Percentiles rank a stretch among this genome's conserved stretches.
These are phyloP conservation scores for Phlegmacium glaucopus DNA, from an alignment of 768 basidiomycete species.

Conservation along the genomic window DNA sequence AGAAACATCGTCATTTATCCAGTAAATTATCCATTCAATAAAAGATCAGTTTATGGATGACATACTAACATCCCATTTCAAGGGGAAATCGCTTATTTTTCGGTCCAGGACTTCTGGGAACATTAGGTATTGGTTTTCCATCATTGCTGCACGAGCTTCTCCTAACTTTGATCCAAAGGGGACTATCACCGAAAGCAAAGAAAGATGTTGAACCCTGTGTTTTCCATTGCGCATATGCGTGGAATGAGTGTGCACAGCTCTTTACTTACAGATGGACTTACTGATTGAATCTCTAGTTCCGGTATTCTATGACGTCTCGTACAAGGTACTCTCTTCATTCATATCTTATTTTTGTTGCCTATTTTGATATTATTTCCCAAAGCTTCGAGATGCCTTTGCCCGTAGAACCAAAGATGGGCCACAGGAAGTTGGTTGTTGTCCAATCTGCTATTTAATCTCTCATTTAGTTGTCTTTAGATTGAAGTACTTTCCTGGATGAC, in stretches of 20 bases:
- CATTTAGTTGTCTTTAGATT: constrained; percentile 14
- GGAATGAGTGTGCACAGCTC: constrained; percentile 26
- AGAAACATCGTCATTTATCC: constrained; percentile 19
- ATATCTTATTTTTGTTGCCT: constrained; percentile 1
- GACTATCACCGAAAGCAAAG: constrained; percentile 38
- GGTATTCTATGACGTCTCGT: constrained; percentile 30
- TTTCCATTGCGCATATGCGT: constrained; percentile 33
- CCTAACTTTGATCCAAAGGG: constrained; percentile 22
- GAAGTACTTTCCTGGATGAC: constrained; percentile 34
- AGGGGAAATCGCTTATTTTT: constrained; percentile 17
- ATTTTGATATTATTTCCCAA: background rate
- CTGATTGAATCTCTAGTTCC: constrained; percentile 23
- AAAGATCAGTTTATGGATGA: background rate
- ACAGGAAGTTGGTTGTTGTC: constrained; percentile 27
- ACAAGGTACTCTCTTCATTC: constrained; percentile 18
- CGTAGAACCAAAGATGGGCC: constrained; percentile 24
- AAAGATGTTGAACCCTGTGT: constrained; percentile 37
- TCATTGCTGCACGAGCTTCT: background rate
- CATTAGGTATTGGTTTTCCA: constrained; percentile 14
- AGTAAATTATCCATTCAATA: constrained; percentile 9
- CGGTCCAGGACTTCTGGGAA: constrained; percentile 17
- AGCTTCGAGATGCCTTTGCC: constrained; percentile 24
- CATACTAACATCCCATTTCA: background rate
- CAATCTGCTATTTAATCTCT: background rate
- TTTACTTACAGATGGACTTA: background rate